These are phyloP conservation scores for Tylopilus plumbeoviolaceoides DNA, from an alignment of 768 basidiomycete genomes.

Conservation along the genomic window DNA sequence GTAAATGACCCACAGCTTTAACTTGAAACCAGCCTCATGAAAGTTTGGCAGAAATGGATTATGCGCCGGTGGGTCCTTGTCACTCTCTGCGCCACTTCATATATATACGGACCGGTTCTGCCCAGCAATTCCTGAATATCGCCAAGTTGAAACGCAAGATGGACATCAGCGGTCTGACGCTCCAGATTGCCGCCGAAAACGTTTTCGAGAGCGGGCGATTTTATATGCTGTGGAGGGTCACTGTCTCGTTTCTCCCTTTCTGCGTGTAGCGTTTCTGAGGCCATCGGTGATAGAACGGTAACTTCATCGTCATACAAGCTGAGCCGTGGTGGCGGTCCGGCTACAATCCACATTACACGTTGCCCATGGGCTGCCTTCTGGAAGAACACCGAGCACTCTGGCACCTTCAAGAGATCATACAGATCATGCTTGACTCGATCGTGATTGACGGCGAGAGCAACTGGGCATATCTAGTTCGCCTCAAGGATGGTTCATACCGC, in stretches of 20 bases:
- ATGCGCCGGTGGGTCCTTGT: constrained; percentile 27
- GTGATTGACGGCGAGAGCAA: constrained; percentile 29
- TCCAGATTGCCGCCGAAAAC: constrained; percentile 12
- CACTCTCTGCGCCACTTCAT: not conserved
- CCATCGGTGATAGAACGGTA: constrained; percentile 19
- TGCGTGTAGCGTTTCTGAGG: constrained; percentile 5
- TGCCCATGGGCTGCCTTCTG: not conserved
- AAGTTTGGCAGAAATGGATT: constrained; percentile 23
- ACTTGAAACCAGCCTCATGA: not conserved
- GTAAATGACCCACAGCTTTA: too few species aligned
- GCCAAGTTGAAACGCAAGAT: constrained; percentile 21
- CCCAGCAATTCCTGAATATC: constrained; percentile 19
- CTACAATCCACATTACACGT: not conserved
- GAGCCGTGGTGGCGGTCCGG: constrained; percentile 27
- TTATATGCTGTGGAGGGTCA: constrained; percentile 28
- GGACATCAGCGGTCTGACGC: constrained; percentile 23
- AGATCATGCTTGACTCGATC: constrained; percentile 31
- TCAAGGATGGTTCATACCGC: constrained; percentile 24
- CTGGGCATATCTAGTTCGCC: constrained; percentile 32
- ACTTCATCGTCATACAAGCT: constrained; percentile 28
- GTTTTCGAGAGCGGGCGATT: constrained; percentile 14
- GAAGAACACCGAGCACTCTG: constrained; percentile 22
- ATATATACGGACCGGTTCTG: not conserved
- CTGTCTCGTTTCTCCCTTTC: not conserved
- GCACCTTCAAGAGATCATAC: constrained; percentile 29